phyloP scores from a whole-genome alignment of 73 alveolate genomes.

The Durusdinium trenchii region DNA sequence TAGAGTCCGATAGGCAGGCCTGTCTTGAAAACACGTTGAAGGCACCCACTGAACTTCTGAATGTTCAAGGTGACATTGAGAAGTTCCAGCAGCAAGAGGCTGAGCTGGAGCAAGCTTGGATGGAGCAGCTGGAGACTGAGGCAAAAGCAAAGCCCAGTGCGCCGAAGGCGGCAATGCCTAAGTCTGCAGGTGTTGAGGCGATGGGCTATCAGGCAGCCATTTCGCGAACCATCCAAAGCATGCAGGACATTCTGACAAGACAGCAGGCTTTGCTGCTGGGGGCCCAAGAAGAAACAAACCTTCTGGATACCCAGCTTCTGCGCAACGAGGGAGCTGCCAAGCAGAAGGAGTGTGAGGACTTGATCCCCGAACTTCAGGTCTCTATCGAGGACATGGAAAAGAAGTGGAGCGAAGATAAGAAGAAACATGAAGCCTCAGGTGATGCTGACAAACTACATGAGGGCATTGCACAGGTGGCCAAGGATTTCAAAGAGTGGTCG shows the following conservation, averaged over 20 bases:
- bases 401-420: background rate
- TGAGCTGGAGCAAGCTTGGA: background rate
- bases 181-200: background rate
- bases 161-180: background rate
- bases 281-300: too few relatives aligned
- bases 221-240: background rate
- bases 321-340: background rate
- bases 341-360: background rate
- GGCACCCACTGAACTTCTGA: background rate
- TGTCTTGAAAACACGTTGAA: background rate
- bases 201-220: background rate
- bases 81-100: background rate
- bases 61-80: background rate
- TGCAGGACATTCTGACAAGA: background rate
- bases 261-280: background rate
- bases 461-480: background rate
- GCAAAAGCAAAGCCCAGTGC: background rate
- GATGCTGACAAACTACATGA: background rate
- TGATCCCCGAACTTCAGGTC: background rate
- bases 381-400: background rate
- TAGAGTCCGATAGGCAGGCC: background rate
- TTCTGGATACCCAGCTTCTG: background rate
- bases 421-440: background rate
- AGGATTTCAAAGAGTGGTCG: constrained; percentile 1
- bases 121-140: background rate